Evolutionary conservation across 2,329 filamentous ascomycete genomes (phyloP), one percentile per base, ranked within the genome.

Genomic region (Aspergillus fructus): DNA sequence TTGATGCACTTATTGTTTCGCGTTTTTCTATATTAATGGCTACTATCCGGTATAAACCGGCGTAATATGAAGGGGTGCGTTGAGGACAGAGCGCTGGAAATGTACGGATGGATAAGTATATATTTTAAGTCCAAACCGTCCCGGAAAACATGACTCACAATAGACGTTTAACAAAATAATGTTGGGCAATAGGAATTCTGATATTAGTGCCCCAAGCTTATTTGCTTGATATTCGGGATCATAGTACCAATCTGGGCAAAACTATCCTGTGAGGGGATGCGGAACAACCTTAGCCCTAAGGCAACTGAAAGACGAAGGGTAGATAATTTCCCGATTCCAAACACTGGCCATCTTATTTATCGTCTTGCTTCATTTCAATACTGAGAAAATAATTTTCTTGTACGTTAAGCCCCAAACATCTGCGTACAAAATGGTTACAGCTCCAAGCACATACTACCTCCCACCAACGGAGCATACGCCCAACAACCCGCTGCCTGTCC

Each of bases 381-480:
- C 12, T 15, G 23, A 21, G 3, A 5, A 37, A 5, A 23, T 2
- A 12, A 12, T 21, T n/a, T 13, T 19, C 21, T 23, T 24, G 19
- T 45, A 21, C 23, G 5, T 45, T 4, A 24, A 19, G 19, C 3
- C 13, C 13, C 33, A 27, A n/a, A 40, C 5, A 39, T n/a, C 12
- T 4, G 17, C 13, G 6, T 33, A 13, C 30, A 41, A 24, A n/a
- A 54, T 54, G 43, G 21, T 15, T 11, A 24, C 33, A 15, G 34
- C 5, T 5, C 43, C 52, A 27, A 41, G 41, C 27, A 30, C 43
- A 8, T 54, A 40, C 43, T 48, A 54, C 24, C 33, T 54, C 1
- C 19, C 43, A 41, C 23, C 41, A 30, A 54, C 43, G 17, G 50
- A 53, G 19, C 37, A 58, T 45, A 41, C 55, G 2, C 55, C 55